phyloP scores from a whole-genome alignment of 805 yeast genomes.

The Myxozyma lipomycoides region DNA sequence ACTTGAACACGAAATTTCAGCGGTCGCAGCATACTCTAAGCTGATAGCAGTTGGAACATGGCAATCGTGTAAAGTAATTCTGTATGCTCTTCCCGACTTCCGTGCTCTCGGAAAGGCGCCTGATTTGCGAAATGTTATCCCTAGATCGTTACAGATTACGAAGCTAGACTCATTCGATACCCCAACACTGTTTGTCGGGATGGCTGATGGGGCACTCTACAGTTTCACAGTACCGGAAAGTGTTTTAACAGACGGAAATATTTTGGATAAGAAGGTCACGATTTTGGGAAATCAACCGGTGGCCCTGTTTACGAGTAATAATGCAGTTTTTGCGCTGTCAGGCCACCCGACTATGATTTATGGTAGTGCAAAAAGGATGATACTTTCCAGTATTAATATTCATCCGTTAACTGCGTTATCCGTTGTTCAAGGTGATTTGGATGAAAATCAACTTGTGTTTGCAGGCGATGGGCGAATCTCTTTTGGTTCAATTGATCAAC shows the following conservation, averaged over 20 bases:
- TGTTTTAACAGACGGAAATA: conserved; percentile 9
- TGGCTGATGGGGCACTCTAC: conserved; percentile 27
- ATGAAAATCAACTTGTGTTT: conserved; percentile 7
- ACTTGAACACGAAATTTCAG: conserved; percentile 15
- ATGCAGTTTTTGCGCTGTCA: conserved; percentile 22
- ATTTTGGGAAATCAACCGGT: conserved; percentile 25
- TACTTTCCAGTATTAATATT: conserved; percentile 21
- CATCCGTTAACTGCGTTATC: conserved; percentile 23
- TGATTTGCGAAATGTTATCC: conserved; percentile 8
- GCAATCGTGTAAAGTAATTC: conserved; percentile 6
- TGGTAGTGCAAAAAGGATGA: conserved; percentile 15
- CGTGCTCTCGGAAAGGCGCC: background rate
- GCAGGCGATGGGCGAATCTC: conserved; percentile 17
- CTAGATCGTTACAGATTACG: conserved; percentile 16
- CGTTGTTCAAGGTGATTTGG: conserved; percentile 4
- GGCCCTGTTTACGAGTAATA: conserved; percentile 6
- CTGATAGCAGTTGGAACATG: conserved; percentile 18
- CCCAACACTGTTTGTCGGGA: conserved; percentile 20
- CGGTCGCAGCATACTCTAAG: conserved; percentile 13
- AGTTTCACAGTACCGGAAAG: conserved; percentile 5
- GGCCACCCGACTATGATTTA: conserved; percentile 25
- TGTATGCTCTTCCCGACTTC: conserved; percentile 5
- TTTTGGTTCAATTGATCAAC: conserved; percentile 22
- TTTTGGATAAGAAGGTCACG: conserved; percentile 15
- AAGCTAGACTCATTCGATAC: conserved; percentile 9